Percentiles rank a stretch among this genome's conserved stretches.
Conservation (phyloP, 2,329 filamentous ascomycete species). For the Penicillium rolfsii region DNA sequence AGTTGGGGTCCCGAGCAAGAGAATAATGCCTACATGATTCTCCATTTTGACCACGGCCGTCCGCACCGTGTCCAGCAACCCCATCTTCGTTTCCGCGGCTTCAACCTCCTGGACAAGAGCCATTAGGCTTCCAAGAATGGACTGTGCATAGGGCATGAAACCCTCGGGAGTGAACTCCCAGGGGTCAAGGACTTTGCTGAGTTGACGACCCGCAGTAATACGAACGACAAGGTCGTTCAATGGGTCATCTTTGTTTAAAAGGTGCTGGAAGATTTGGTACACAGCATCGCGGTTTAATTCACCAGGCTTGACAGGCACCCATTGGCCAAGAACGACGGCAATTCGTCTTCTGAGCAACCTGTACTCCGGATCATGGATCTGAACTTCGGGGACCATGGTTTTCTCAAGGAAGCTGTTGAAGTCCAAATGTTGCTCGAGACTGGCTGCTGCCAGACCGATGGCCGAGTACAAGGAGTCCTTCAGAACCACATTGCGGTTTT, state of each 20-base stretch:
- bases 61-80: constrained; percentile 82
- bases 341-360: constrained; percentile 86
- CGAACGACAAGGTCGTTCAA: constrained; percentile 90
- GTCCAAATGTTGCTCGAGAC: constrained; percentile 74
- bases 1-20: neutral
- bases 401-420: constrained; percentile 79
- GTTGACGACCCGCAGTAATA: constrained; percentile 84
- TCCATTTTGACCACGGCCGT: constrained; percentile 82
- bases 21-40: constrained; percentile 56
- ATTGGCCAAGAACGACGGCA: constrained; percentile 85
- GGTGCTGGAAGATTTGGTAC: constrained; percentile 86
- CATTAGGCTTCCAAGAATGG: constrained; percentile 74
- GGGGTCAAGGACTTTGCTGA: constrained; percentile 79
- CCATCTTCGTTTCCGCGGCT: constrained; percentile 85
- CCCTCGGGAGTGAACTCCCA: constrained; percentile 75
- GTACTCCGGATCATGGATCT: constrained; percentile 67
- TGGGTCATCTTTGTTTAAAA: constrained; percentile 75
- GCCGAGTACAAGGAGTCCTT: constrained; percentile 96
- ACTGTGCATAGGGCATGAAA: constrained; percentile 77
- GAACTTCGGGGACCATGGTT: constrained; percentile 77
- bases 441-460: constrained; percentile 80
- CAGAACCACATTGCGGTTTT: constrained; percentile 71
- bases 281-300: constrained; percentile 70
- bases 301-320: constrained; percentile 78
- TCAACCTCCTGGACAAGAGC: constrained; percentile 77